These are phyloP conservation scores for Nicotiana noctiflora DNA, from an alignment of 257 asterid species.

Conservation along the genomic window DNA sequence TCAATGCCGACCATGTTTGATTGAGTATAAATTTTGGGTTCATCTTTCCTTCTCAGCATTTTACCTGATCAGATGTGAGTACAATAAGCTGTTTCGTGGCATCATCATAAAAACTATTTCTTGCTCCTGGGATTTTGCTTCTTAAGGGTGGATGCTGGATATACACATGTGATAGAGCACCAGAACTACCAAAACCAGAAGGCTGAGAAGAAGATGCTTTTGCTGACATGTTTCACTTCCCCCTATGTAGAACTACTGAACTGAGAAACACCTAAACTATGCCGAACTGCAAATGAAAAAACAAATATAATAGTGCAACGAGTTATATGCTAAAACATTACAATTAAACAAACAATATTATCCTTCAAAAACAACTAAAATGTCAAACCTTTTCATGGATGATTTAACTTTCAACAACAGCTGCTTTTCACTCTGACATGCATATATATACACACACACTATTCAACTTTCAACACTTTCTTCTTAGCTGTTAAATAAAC, in stretches of 20 bases:
- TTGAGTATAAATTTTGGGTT: not conserved
- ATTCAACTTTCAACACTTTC: slow-evolving; percentile 39
- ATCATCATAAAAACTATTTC: slow-evolving; percentile 63
- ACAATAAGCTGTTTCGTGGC: slow-evolving; percentile 68
- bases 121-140: slow-evolving; percentile 55
- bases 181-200: slow-evolving; percentile 62
- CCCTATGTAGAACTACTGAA: slow-evolving; percentile 11
- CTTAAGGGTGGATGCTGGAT: slow-evolving; percentile 77
- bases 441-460: slow-evolving; percentile 2
- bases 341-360: not conserved
- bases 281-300: not conserved
- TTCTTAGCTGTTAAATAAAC: slow-evolving; percentile 43
- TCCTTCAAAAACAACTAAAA: not conserved
- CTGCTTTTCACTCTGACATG: not conserved
- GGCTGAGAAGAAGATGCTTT: slow-evolving; percentile 59
- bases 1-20: not conserved
- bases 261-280: slow-evolving; percentile 1
- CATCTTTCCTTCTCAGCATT: not conserved
- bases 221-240: slow-evolving; percentile 42
- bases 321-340: not conserved
- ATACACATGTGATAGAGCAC: slow-evolving; percentile 76
- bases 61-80: slow-evolving; percentile 71
- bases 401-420: not conserved
- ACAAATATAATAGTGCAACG: not conserved
- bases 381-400: slow-evolving; percentile 10